Evolutionary conservation across 768 basidiomycete genomes (phyloP).

Genomic region (Russula olivacea): DNA sequence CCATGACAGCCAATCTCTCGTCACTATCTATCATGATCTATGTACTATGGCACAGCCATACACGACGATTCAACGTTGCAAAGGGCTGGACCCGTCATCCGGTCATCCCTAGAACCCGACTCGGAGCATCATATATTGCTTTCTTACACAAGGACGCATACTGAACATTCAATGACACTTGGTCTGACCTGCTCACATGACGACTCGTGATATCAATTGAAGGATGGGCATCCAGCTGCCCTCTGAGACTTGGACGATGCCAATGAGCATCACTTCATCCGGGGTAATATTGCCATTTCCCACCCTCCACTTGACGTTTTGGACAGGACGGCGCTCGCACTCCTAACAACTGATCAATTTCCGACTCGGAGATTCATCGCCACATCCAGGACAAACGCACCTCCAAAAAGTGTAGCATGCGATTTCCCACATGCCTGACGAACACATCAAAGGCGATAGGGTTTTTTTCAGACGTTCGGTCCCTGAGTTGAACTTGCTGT

Average conservation of each 20-base stretch:
- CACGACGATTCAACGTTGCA: not conserved
- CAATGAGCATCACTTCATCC: slow-evolving; percentile 19
- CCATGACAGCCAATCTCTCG: not conserved
- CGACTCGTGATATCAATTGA: slow-evolving; percentile 4
- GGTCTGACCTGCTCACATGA: not conserved
- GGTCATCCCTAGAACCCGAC: not conserved
- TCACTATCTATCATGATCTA: not conserved
- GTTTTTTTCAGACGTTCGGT: not conserved
- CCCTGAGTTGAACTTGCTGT: slow-evolving; percentile 13
- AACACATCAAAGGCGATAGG: slow-evolving; percentile 6
- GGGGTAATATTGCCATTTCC: slow-evolving; percentile 6
- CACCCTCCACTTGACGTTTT: slow-evolving; percentile 1
- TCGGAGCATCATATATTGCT: too few relatives aligned
- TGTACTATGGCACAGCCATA: not conserved
- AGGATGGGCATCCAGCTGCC: slow-evolving; percentile 23
- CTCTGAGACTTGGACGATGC: slow-evolving; percentile 19
- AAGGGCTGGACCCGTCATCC: not conserved
- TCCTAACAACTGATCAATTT: slow-evolving; percentile 4
- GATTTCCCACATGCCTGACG: slow-evolving; percentile 13
- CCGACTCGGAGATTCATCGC: not conserved
- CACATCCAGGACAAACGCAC: slow-evolving; percentile 5
- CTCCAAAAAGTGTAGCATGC: slow-evolving; percentile 7
- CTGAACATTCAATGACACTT: too few relatives aligned
- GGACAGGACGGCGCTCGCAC: not conserved
- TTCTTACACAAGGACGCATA: too few relatives aligned